Evolutionary conservation across 495 filamentous ascomycete genomes (phyloP).

Genomic region (Neurospora tetrasperma): DNA sequence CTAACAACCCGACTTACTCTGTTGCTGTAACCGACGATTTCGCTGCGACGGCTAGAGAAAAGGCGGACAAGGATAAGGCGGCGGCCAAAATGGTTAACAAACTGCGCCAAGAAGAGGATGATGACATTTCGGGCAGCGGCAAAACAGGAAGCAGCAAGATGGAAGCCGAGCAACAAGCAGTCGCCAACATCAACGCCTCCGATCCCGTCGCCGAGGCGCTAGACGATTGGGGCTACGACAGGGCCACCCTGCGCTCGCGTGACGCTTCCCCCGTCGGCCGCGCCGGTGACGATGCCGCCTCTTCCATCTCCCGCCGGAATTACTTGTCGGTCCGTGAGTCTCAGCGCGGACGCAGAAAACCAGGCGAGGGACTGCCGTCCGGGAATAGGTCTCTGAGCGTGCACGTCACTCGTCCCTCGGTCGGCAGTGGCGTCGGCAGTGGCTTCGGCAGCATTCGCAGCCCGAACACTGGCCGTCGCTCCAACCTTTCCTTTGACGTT

Average conservation of each 20-base stretch:
- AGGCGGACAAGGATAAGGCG: constrained; percentile 51
- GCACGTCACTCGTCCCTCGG: constrained; percentile 23
- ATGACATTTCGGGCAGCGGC: constrained; percentile 2
- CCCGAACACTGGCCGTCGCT: not conserved
- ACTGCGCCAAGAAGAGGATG: not conserved
- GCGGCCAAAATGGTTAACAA: constrained; percentile 47
- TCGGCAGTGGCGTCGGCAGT: constrained; percentile 3
- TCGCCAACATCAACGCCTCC: constrained; percentile 27
- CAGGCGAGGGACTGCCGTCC: constrained; percentile 29
- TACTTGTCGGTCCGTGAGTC: constrained; percentile 25
- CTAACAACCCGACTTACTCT: constrained; percentile 59
- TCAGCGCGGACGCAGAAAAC: constrained; percentile 36
- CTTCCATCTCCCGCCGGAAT: constrained; percentile 9
- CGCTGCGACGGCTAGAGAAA: constrained; percentile 48
- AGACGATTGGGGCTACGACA: constrained; percentile 33
- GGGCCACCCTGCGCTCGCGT: constrained; percentile 22
- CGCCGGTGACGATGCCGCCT: constrained; percentile 14
- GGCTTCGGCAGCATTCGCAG: constrained; percentile 1
- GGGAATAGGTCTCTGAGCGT: constrained; percentile 17
- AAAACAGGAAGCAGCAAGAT: constrained; percentile 9
- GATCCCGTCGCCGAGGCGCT: constrained; percentile 26
- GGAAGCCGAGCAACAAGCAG: constrained; percentile 25
- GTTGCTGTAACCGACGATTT: constrained; percentile 60
- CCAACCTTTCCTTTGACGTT: constrained; percentile 18
- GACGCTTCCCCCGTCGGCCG: constrained; percentile 22